These are phyloP conservation scores for Andalucia godoyi DNA, from an alignment of 78 protist genomes.

Conservation along the genomic window DNA sequence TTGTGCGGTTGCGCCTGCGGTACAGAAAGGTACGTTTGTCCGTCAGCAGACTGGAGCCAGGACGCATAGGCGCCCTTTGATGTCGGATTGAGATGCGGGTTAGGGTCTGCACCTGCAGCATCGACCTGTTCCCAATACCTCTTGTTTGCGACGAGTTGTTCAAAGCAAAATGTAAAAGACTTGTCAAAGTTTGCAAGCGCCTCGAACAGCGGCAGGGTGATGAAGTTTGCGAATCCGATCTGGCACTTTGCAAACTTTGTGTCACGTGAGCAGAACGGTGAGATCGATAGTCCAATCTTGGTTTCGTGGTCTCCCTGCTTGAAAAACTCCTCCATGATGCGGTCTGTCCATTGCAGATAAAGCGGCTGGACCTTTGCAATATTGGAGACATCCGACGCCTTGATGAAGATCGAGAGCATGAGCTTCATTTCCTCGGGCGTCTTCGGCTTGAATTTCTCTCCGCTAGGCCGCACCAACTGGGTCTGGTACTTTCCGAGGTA, in stretches of 20 bases:
- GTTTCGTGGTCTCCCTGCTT: constrained; percentile 56
- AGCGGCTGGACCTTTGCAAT: constrained; percentile 1
- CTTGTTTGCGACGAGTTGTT: too few species aligned
- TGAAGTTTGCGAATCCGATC: constrained; percentile 36
- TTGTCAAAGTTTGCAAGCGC: constrained; percentile 11
- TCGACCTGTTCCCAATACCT: too few species aligned
- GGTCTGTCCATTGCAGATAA: constrained; percentile 24
- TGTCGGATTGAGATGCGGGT: too few species aligned
- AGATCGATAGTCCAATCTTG: constrained; percentile 23
- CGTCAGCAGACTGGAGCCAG: too few species aligned
- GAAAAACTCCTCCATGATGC: constrained; percentile 25
- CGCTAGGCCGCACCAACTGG: not conserved
- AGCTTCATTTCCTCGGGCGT: constrained; percentile 4
- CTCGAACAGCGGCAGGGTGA: constrained; percentile 45
- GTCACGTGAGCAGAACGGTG: too few species aligned
- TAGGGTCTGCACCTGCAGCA: too few species aligned
- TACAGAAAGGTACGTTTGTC: too few species aligned
- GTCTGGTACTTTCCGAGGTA: not conserved
- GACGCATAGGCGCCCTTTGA: too few species aligned
- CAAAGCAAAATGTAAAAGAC: too few species aligned
- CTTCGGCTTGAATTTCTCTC: not conserved
- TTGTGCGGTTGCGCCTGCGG: too few species aligned
- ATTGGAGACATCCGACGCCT: constrained; percentile 45
- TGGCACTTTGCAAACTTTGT: constrained; percentile 60
- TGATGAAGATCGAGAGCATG: constrained; percentile 22